A percentile compares a stretch with the other conserved stretches of the same genome.
Conservation (phyloP, 495 filamentous ascomycete genomes). For the Penicillium cataractarum region DNA sequence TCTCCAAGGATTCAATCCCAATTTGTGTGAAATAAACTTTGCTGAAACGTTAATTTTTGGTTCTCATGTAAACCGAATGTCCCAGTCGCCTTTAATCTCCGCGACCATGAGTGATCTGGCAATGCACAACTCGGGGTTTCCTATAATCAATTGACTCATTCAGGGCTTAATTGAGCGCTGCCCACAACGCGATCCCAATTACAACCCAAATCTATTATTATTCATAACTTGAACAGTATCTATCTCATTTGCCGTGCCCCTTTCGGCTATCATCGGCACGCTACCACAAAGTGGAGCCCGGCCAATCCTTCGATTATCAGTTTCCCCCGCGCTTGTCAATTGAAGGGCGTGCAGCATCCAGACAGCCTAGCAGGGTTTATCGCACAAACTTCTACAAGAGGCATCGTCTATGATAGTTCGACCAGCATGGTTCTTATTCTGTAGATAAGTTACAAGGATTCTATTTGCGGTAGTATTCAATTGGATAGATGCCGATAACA, state of each 20-base stretch:
- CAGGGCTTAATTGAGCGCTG: too few species aligned
- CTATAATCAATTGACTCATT: too few species aligned
- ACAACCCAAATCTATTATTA: neutral
- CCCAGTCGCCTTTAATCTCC: too few species aligned
- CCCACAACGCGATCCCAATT: too few species aligned
- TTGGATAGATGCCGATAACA: slow-evolving; percentile 12
- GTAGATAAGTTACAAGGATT: neutral
- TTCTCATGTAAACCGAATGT: too few species aligned
- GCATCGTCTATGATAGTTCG: neutral
- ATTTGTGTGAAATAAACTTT: too few species aligned
- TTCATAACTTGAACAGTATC: neutral
- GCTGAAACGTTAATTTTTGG: too few species aligned
- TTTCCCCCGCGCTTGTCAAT: slow-evolving; percentile 12
- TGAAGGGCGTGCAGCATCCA: slow-evolving; percentile 12
- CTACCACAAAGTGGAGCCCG: slow-evolving; percentile 12
- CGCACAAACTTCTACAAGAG: slow-evolving; percentile 1
- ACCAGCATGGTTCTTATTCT: neutral
- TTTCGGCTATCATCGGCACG: slow-evolving; percentile 18
- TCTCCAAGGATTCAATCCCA: too few species aligned
- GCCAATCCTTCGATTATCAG: slow-evolving; percentile 6
- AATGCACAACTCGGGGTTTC: too few species aligned
- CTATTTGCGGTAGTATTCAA: neutral
- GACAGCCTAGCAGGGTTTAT: neutral
- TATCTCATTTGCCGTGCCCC: neutral
- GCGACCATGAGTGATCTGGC: too few species aligned